A percentile compares a stretch with the other conserved stretches of the same genome.
phyloP scores from a whole-genome alignment of 371 early-diverging fungal species.

The Mortierella sp. region DNA sequence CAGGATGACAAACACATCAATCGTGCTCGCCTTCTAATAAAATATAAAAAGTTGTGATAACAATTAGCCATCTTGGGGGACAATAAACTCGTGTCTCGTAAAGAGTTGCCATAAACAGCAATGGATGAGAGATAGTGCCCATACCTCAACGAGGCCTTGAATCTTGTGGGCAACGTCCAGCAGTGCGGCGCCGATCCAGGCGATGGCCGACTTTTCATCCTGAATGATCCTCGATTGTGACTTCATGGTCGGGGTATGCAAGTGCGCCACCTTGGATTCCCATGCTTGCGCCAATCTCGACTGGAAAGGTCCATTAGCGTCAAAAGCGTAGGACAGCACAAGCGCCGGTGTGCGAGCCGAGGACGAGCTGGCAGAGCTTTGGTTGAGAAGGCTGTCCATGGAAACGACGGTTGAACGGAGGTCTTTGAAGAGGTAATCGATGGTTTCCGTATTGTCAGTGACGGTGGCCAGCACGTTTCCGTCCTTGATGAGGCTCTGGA shows the following conservation, averaged over 20 bases:
- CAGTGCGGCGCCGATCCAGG: slow-evolving; percentile 50
- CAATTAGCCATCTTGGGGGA: too few species aligned
- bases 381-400: slow-evolving; percentile 26
- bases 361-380: slow-evolving; percentile 11
- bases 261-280: slow-evolving; percentile 61
- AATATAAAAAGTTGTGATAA: not conserved
- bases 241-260: slow-evolving; percentile 41
- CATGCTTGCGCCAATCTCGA: slow-evolving; percentile 59
- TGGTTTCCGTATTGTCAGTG: slow-evolving; percentile 52
- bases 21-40: slow-evolving; percentile 73
- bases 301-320: slow-evolving; percentile 62
- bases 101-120: too few species aligned
- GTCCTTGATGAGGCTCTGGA: slow-evolving; percentile 41
- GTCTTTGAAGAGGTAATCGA: slow-evolving; percentile 55
- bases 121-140: not conserved
- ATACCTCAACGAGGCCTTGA: slow-evolving; percentile 69
- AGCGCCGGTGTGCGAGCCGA: slow-evolving; percentile 40
- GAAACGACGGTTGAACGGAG: slow-evolving; percentile 34
- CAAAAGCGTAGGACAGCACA: slow-evolving; percentile 65
- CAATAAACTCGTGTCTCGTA: too few species aligned
- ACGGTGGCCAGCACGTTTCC: slow-evolving; percentile 53
- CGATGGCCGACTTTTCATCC: slow-evolving; percentile 54
- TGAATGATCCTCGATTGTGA: slow-evolving; percentile 39
- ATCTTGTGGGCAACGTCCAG: slow-evolving; percentile 65
- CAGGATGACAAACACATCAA: slow-evolving; percentile 84